phyloP scores from a whole-genome alignment of 2,329 filamentous ascomycete species.

The Dendryphion nanum region DNA sequence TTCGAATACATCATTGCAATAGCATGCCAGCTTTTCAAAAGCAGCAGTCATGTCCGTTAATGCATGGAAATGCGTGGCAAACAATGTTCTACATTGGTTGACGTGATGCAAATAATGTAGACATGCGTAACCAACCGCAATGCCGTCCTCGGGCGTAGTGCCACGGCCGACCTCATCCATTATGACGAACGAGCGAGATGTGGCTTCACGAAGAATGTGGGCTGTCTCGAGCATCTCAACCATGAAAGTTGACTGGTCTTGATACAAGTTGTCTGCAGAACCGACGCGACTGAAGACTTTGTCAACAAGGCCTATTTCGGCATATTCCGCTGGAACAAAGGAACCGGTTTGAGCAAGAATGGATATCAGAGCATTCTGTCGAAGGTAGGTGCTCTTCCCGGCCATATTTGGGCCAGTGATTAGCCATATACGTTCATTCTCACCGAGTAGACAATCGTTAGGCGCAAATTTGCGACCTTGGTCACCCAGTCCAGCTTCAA shows the following conservation, averaged over 20 bases:
- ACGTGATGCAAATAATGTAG: constrained; percentile 77
- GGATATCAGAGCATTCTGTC: constrained; percentile 92
- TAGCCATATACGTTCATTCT: constrained; percentile 67
- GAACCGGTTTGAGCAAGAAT: constrained; percentile 90
- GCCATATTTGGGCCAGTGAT: constrained; percentile 95
- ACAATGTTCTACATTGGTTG: constrained; percentile 78
- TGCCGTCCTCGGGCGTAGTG: constrained; percentile 89
- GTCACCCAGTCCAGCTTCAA: constrained; percentile 76
- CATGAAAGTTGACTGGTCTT: constrained; percentile 97
- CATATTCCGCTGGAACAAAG: constrained; percentile 86
- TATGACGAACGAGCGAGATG: constrained; percentile 79
- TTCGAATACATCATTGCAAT: constrained; percentile 88
- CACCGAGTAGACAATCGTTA: constrained; percentile 85
- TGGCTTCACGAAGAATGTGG: constrained; percentile 81
- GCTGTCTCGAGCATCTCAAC: constrained; percentile 98
- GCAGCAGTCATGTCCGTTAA: constrained; percentile 72
- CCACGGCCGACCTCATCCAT: constrained; percentile 98
- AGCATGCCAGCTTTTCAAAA: constrained; percentile 64
- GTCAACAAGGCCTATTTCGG: constrained; percentile 87
- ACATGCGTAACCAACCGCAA: constrained; percentile 85
- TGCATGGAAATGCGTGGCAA: constrained; percentile 92
- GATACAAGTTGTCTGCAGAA: constrained; percentile 91
- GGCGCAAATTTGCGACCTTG: constrained; percentile 78
- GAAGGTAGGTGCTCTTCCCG: constrained; percentile 92
- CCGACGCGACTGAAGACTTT: constrained; percentile 86